Evolutionary conservation across 2,329 filamentous ascomycete species (phyloP).

Genomic region (Fusarium verticillioides): DNA sequence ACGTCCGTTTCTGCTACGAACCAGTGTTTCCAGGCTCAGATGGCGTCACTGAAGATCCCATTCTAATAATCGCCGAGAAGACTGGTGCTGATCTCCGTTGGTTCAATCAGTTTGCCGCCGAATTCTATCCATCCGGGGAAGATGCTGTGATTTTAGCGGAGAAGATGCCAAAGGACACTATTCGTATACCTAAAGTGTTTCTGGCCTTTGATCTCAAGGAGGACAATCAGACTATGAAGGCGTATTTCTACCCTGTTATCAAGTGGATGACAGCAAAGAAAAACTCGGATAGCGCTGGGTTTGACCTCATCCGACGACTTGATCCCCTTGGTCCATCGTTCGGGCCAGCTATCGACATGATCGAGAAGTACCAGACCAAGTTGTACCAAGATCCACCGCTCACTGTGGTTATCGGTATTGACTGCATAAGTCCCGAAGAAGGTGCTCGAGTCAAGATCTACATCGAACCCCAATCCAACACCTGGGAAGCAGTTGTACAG

Average conservation of each 20-base stretch:
- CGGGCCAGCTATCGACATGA: slow-evolving; percentile 25
- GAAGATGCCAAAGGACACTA: slow-evolving; percentile 27
- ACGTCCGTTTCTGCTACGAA: slow-evolving; percentile 23
- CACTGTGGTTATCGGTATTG: slow-evolving; percentile 43
- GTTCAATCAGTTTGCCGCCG: slow-evolving; percentile 38
- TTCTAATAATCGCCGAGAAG: neutral
- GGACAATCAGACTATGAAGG: slow-evolving; percentile 34
- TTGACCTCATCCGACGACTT: slow-evolving; percentile 39
- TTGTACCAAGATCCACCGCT: slow-evolving; percentile 29
- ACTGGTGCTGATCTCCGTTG: slow-evolving; percentile 20
- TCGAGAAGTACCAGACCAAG: slow-evolving; percentile 33
- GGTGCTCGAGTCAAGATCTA: slow-evolving; percentile 45
- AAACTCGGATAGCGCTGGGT: slow-evolving; percentile 34
- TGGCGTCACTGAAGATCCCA: slow-evolving; percentile 9
- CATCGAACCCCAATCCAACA: slow-evolving; percentile 38
- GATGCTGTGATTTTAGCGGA: slow-evolving; percentile 16
- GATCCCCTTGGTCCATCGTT: slow-evolving; percentile 25
- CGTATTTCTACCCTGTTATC: slow-evolving; percentile 42
- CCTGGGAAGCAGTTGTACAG: slow-evolving; percentile 38
- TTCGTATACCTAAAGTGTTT: slow-evolving; percentile 40
- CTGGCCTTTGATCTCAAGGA: slow-evolving; percentile 44
- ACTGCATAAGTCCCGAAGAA: slow-evolving; percentile 41
- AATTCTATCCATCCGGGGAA: slow-evolving; percentile 35
- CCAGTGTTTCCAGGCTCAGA: slow-evolving; percentile 23
- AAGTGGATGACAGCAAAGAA: slow-evolving; percentile 40